phyloP scores from a whole-genome alignment of 108 stramenopile species.

The Pseudonitzschia pungens region DNA sequence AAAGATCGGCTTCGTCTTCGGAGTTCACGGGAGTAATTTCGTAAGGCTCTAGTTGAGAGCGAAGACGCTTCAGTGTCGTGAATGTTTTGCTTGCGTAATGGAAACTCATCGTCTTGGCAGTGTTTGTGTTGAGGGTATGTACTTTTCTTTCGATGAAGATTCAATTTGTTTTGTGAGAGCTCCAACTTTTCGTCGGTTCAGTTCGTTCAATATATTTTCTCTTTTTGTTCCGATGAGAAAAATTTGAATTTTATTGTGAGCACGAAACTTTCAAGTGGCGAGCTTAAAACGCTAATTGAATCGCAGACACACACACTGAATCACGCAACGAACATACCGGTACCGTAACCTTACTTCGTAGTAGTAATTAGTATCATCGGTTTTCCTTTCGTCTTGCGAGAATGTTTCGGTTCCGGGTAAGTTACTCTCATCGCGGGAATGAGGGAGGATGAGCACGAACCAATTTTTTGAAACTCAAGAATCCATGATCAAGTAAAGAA shows the following conservation, averaged over 20 bases:
- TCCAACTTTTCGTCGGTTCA: neutral
- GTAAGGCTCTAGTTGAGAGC: neutral
- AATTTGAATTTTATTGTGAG: neutral
- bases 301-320: too few species aligned
- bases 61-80: conserved; percentile 13
- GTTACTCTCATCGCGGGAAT: too few species aligned
- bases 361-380: too few species aligned
- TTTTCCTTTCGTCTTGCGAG: too few species aligned
- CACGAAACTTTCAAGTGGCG: too few species aligned
- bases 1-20: conserved; percentile 2
- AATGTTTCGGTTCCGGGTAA: too few species aligned
- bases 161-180: neutral
- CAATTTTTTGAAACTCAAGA: too few species aligned
- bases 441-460: too few species aligned
- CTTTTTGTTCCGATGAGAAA: neutral
- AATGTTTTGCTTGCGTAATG: conserved; percentile 16
- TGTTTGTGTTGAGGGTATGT: neutral
- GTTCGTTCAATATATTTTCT: neutral
- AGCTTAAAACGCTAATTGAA: too few species aligned
- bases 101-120: conserved; percentile 1
- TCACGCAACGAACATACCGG: too few species aligned
- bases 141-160: neutral
- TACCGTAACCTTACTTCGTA: too few species aligned
- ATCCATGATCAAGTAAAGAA: too few species aligned
- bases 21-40: neutral